Evolutionary conservation across 768 basidiomycete species (phyloP).

Genomic region (Gloeostereum incarnatum): DNA sequence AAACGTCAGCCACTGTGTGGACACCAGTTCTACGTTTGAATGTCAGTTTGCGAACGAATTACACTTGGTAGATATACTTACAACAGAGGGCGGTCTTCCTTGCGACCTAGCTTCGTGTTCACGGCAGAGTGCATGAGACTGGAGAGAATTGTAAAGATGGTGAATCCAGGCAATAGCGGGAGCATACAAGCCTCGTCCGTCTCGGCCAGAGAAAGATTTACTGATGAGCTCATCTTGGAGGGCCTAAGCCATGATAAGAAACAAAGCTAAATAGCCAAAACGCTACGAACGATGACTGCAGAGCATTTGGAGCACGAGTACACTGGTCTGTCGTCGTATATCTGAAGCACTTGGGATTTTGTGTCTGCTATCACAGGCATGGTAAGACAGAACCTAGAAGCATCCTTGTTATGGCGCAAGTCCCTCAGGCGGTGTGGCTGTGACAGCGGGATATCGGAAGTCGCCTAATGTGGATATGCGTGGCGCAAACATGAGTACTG

Average conservation of each 20-base stretch:
- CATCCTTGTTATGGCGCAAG: neutral
- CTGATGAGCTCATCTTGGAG: conserved; percentile 81
- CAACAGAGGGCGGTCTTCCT: conserved; percentile 70
- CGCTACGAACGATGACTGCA: conserved; percentile 50
- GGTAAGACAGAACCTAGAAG: neutral
- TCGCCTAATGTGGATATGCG: conserved; percentile 1
- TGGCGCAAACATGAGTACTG: neutral
- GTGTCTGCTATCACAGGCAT: conserved; percentile 29
- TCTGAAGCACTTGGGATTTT: conserved; percentile 46
- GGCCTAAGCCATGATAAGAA: conserved; percentile 32
- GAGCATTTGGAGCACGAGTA: conserved; percentile 65
- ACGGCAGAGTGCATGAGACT: conserved; percentile 74
- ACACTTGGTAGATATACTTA: conserved; percentile 18
- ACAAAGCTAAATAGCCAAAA: neutral
- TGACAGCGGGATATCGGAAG: neutral
- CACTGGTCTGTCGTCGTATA: conserved; percentile 56
- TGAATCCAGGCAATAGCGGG: conserved; percentile 1
- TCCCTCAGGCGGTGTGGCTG: neutral
- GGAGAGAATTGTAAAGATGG: conserved; percentile 3
- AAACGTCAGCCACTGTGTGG: conserved; percentile 75
- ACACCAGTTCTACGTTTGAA: conserved; percentile 53
- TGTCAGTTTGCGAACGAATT: conserved; percentile 6
- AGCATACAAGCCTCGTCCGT: conserved; percentile 73
- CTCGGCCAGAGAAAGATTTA: conserved; percentile 77
- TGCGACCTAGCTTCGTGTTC: conserved; percentile 64